phyloP scores from a whole-genome alignment of 176 grass and related monocot species.

The Eleusine indica region DNA sequence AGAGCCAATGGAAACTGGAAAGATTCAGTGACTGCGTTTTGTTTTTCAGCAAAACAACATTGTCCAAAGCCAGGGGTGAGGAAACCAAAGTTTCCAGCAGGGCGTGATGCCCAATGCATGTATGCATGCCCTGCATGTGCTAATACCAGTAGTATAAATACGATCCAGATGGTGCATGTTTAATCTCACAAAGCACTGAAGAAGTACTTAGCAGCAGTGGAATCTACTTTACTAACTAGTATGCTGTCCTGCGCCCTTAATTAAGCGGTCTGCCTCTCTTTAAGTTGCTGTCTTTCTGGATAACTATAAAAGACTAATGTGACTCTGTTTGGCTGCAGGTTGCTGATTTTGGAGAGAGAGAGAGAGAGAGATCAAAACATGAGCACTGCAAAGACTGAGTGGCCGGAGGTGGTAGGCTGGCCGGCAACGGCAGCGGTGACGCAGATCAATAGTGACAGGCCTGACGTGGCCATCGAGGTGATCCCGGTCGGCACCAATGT shows the following conservation, averaged over 20 bases:
- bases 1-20: too few species aligned
- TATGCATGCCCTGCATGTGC: too few species aligned
- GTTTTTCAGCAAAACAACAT: not conserved
- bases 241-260: not conserved
- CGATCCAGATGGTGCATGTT: not conserved
- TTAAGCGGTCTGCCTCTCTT: not conserved
- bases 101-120: not conserved
- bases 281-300: not conserved
- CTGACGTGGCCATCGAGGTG: not conserved
- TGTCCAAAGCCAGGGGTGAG: not conserved
- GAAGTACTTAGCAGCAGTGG: not conserved
- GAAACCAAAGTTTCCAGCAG: not conserved
- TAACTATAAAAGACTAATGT: not conserved
- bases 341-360: not conserved
- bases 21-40: too few species aligned
- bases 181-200: not conserved
- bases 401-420: not conserved
- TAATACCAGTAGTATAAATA: not conserved
- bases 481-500: not conserved
- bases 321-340: not conserved
- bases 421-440: not conserved
- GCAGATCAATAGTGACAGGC: not conserved
- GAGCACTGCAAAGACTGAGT: not conserved
- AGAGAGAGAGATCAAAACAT: not conserved
- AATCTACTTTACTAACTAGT: too few species aligned